Conservation (phyloP, 1,284 basidiomycete genomes). For the Gomphus sp. region DNA sequence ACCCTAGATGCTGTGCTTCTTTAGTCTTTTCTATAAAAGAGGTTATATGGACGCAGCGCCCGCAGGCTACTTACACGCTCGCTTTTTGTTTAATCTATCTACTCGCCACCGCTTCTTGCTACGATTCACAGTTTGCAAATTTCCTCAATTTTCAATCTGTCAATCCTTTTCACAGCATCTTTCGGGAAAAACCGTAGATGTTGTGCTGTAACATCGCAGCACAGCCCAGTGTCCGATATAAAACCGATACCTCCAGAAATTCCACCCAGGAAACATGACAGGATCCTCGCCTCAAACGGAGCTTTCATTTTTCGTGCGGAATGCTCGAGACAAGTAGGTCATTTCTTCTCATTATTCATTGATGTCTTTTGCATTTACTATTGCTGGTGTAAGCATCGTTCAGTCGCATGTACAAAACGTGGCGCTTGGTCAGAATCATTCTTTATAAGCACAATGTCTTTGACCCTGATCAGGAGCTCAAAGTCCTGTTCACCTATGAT, state of each 20-base stretch:
- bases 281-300: neutral
- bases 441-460: neutral
- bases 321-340: neutral
- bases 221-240: no score
- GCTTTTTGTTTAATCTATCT: no score
- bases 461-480: neutral
- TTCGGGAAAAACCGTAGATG: no score
- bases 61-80: no score
- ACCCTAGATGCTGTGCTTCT: no score
- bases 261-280: neutral
- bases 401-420: neutral
- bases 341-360: neutral
- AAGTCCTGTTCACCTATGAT: neutral
- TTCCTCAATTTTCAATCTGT: no score
- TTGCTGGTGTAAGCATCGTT: neutral
- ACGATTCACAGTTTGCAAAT: no score
- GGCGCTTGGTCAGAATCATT: neutral
- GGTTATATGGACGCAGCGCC: no score
- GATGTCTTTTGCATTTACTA: neutral
- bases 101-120: no score
- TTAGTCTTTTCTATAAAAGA: no score
- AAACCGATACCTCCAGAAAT: neutral
- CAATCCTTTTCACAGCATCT: no score
- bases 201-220: no score
- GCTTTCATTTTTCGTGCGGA: neutral